Evolutionary conservation across 2,329 filamentous ascomycete species (phyloP), one percentile per base, ranked within the genome.

Genomic region (Penicillium sp.): DNA sequence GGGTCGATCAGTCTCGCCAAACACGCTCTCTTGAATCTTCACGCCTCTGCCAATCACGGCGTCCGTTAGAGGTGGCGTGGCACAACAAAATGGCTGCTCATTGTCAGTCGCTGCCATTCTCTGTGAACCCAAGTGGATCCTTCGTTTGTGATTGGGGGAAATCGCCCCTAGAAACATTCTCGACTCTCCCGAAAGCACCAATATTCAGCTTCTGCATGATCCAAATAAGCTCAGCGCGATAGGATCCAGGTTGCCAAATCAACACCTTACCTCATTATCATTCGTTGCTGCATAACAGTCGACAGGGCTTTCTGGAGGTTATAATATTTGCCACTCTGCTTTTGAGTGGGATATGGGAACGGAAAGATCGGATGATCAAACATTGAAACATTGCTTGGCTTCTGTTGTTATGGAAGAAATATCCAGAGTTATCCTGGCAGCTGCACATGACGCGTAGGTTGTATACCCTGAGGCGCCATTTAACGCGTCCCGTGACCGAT

Each of bases 1-100:
- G 50, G 50, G 44, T 46, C 45, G 51, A 49, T 52, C 41, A 27
- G n/a, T 16, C 32, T 40, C 16, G n/a, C n/a, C n/a, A n/a, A n/a
- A n/a, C n/a, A n/a, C n/a, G n/a, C n/a, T n/a, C 44, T 40, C 28
- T 31, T 40, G 40, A 29, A 42, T 40, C 27, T 36, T 41, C 42
- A 40, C 27, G 1, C 6, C 20, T 34, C 43, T 40, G 20, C 54
- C 52, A 55, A 57, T 57, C 54, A 55, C 6, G 14, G 26, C 8
- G 10, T 32, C 16, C 26, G 11, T 22, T 31, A 16, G 14, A 11
- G 18, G 27, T 46, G 23, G 44, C 46, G 52, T 57, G 54, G 42
- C 27, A 36, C 39, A 18, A 27, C 27, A 16, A 11, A 16, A 11
- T 22, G 40, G 26, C 37, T 45, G 24, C 23, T 42, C 37, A 55